A percentile compares a stretch with the other conserved stretches of the same genome.
These are phyloP conservation scores for Lachancea dasiensis DNA, from an alignment of 805 yeast species.

Conservation along the genomic window DNA sequence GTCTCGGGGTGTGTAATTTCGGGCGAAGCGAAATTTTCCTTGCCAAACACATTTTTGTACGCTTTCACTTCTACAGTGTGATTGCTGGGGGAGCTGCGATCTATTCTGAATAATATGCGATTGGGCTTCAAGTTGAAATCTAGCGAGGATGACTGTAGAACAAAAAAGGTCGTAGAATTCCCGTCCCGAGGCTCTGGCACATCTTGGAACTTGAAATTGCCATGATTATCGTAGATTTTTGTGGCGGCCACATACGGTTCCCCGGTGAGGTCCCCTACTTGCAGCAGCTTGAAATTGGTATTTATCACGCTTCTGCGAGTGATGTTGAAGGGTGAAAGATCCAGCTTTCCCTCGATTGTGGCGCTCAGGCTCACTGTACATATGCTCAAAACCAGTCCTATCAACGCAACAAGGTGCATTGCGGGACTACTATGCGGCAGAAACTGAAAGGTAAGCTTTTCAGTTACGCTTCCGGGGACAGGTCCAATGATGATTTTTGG, in stretches of 20 bases:
- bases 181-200: conserved; percentile 24
- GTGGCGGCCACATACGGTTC: conserved; percentile 15
- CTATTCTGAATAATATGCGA: conserved; percentile 25
- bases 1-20: conserved; percentile 29
- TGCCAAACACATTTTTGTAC: conserved; percentile 29
- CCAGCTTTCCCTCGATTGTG: conserved; percentile 27
- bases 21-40: conserved; percentile 31
- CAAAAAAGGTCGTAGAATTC: conserved; percentile 27
- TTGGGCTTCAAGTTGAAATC: conserved; percentile 32
- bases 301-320: conserved; percentile 19
- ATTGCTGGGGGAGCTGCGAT: conserved; percentile 14
- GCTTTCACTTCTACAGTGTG: conserved; percentile 16
- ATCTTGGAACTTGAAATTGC: conserved; percentile 25
- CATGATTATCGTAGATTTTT: conserved; percentile 15
- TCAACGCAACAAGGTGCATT: background rate
- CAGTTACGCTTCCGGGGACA: no score
- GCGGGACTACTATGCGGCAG: no score
- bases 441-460: no score
- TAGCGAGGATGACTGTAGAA: conserved; percentile 24
- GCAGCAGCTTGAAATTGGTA: conserved; percentile 23
- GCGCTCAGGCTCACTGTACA: conserved; percentile 14
- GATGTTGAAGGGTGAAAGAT: conserved; percentile 16
- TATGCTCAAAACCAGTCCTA: conserved; percentile 4
- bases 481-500: no score
- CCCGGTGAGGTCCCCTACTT: conserved; percentile 19